Percentiles rank a stretch among this genome's conserved stretches.
Evolutionary conservation across 306 rosid genomes (phyloP).

Genomic region (Macrotyloma uniflorum): DNA sequence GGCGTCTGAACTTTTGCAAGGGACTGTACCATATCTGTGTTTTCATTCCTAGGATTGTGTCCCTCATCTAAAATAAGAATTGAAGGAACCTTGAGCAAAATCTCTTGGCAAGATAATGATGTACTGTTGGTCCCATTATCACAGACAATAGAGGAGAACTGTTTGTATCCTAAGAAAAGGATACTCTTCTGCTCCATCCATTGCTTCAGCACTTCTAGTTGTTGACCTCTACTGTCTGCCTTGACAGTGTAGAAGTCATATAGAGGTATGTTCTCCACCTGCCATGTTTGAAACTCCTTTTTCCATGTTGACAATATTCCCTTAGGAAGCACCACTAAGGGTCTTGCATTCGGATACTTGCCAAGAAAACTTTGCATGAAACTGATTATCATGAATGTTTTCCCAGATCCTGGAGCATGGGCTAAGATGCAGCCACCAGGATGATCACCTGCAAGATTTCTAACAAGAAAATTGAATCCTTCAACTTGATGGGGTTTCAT

Average conservation of each 20-base stretch:
- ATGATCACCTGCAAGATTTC: slow-evolving; percentile 77
- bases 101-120: slow-evolving; percentile 63
- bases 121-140: slow-evolving; percentile 47
- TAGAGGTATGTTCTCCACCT: slow-evolving; percentile 86
- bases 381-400: slow-evolving; percentile 96
- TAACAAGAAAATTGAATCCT: slow-evolving; percentile 88
- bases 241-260: slow-evolving; percentile 72
- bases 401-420: slow-evolving; percentile 98
- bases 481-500: slow-evolving; percentile 94
- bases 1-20: slow-evolving; percentile 81
- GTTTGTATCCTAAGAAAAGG: slow-evolving; percentile 91
- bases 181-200: slow-evolving; percentile 81
- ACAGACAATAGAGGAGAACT: slow-evolving; percentile 78
- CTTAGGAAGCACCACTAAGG: slow-evolving; percentile 93
- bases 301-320: slow-evolving; percentile 94
- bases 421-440: slow-evolving; percentile 98
- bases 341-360: slow-evolving; percentile 83
- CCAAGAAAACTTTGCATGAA: slow-evolving; percentile 96
- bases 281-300: slow-evolving; percentile 88
- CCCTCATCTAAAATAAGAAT: slow-evolving; percentile 94
- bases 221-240: slow-evolving; percentile 80
- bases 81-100: slow-evolving; percentile 72
- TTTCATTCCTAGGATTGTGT: slow-evolving; percentile 92
- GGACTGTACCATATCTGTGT: slow-evolving; percentile 80
- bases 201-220: slow-evolving; percentile 69